These are phyloP conservation scores for Peltaster fructicola DNA, from an alignment of 2,329 filamentous ascomycete genomes.

Conservation along the genomic window DNA sequence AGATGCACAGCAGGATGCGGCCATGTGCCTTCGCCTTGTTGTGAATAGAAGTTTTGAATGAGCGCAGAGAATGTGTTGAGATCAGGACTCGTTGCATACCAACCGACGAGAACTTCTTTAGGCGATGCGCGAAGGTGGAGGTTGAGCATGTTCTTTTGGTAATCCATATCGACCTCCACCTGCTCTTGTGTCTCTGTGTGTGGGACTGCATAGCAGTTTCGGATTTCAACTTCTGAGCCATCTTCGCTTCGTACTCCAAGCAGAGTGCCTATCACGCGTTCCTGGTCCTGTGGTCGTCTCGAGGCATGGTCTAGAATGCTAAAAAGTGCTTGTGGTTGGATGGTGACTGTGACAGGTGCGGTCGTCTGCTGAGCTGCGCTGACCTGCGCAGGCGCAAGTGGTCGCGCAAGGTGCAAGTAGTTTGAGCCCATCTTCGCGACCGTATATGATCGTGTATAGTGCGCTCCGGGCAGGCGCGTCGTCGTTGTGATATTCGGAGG, in stretches of 20 bases:
- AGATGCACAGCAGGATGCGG: conserved; percentile 95
- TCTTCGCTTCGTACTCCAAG: conserved; percentile 89
- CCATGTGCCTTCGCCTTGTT: conserved; percentile 90
- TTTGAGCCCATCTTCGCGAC: conserved; percentile 25
- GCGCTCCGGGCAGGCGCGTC: conserved; percentile 11
- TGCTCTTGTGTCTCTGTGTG: conserved; percentile 98
- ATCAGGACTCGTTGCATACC: conserved; percentile 95
- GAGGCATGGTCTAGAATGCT: conserved; percentile 73
- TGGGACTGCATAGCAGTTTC: conserved; percentile 91
- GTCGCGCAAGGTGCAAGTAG: conserved; percentile 91
- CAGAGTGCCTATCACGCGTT: conserved; percentile 90
- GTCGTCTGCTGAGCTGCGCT: conserved; percentile 62
- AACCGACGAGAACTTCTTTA: conserved; percentile 84
- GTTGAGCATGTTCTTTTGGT: conserved; percentile 97
- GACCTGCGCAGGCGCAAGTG: conserved; percentile 64
- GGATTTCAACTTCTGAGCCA: conserved; percentile 88
- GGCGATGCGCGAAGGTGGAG: conserved; percentile 88
- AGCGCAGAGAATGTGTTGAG: conserved; percentile 96
- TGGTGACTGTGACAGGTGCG: conserved; percentile 79
- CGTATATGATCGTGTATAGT: conserved; percentile 3
- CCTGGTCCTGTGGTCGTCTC: conserved; percentile 78
- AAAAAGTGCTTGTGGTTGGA: conserved; percentile 75
- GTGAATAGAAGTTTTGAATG: conserved; percentile 98
- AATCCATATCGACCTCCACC: conserved; percentile 98
- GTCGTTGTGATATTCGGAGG: too few relatives aligned